Evolutionary conservation across 2,329 filamentous ascomycete genomes (phyloP).

Genomic region (Cadophora sp.): DNA sequence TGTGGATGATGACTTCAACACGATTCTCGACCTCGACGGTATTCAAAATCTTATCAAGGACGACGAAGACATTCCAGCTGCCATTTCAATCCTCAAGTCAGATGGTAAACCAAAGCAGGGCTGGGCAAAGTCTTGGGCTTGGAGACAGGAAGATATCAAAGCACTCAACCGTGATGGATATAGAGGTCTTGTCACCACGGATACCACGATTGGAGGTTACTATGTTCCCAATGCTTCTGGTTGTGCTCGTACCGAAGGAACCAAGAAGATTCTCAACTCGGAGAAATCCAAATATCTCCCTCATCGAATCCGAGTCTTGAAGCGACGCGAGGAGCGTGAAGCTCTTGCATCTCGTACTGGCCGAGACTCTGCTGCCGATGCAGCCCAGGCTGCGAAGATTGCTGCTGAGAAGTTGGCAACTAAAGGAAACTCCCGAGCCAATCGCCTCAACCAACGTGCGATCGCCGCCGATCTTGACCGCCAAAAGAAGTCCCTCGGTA

Average conservation of each 20-base stretch:
- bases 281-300: constrained; percentile 99
- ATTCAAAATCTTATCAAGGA: constrained; percentile 74
- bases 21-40: constrained; percentile 73
- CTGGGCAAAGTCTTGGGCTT: constrained; percentile 69
- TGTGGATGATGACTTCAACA: constrained; percentile 68
- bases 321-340: constrained; percentile 89
- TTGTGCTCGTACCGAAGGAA: constrained; percentile 87
- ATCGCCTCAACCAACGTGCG: constrained; percentile 93
- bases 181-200: constrained; percentile 50
- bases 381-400: constrained; percentile 74
- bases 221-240: constrained; percentile 89
- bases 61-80: constrained; percentile 67
- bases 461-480: constrained; percentile 94
- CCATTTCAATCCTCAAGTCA: constrained; percentile 53
- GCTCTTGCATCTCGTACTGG: constrained; percentile 72
- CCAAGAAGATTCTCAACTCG: constrained; percentile 94
- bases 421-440: constrained; percentile 90
- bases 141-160: constrained; percentile 77
- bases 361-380: constrained; percentile 69
- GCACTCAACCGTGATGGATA: constrained; percentile 66
- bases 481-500: constrained; percentile 84
- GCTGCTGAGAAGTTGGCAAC: constrained; percentile 81
- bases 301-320: constrained; percentile 95
- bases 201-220: constrained; percentile 63
- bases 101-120: constrained; percentile 58